Percentiles rank a stretch among this genome's conserved stretches.
Conservation (phyloP, 108 stramenopile species). For the Nitzschia sp. region DNA sequence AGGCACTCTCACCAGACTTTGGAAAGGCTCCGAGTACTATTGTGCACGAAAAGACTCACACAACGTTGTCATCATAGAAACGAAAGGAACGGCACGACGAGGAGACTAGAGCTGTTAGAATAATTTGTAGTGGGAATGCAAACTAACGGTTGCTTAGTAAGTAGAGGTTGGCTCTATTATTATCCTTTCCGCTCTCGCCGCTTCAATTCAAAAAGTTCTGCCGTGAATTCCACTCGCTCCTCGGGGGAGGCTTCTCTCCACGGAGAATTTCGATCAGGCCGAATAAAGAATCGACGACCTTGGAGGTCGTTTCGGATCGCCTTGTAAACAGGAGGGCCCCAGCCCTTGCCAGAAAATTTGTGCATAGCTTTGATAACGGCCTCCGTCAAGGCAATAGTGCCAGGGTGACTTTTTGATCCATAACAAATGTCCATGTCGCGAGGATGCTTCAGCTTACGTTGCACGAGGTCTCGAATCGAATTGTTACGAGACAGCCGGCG, state of each 20-base stretch:
- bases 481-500: constrained; percentile 3
- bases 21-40: constrained; percentile 86
- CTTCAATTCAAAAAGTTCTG: constrained; percentile 17
- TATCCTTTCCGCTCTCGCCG: constrained; percentile 6
- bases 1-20: constrained; percentile 67
- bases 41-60: constrained; percentile 43
- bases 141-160: neutral
- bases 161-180: neutral
- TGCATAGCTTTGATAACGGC: constrained; percentile 2
- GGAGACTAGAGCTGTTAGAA: neutral
- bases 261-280: constrained; percentile 12
- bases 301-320: constrained; percentile 15
- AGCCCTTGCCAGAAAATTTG: constrained; percentile 2
- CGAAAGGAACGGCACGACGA: neutral
- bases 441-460: constrained; percentile 7
- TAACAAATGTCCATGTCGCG: constrained; percentile 25
- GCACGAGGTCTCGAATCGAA: neutral
- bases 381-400: constrained; percentile 23
- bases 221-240: constrained; percentile 3
- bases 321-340: constrained; percentile 25
- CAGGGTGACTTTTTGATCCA: constrained; percentile 13
- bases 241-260: constrained; percentile 19
- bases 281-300: constrained; percentile 19
- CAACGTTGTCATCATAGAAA: neutral
- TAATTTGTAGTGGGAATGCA: too few species aligned